A percentile compares a stretch with the other conserved stretches of the same genome.
Evolutionary conservation across 2,329 filamentous ascomycete species (phyloP).

Genomic region (Bipolaris bicolor): DNA sequence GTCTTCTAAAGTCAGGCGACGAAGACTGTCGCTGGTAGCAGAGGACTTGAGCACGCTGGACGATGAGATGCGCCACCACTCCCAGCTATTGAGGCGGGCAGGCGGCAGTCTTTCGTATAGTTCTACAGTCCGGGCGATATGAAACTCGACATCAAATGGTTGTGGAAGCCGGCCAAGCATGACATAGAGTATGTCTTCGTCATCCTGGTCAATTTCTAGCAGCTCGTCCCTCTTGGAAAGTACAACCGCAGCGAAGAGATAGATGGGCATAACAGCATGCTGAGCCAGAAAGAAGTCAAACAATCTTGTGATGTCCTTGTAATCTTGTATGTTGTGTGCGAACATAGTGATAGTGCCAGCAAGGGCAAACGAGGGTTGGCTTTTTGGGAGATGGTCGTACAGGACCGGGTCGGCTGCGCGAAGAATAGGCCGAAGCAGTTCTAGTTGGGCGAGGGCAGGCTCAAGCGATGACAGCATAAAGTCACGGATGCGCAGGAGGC

Average conservation of each 20-base stretch:
- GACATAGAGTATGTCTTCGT: conserved; percentile 87
- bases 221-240: conserved; percentile 80
- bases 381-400: conserved; percentile 74
- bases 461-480: conserved; percentile 93
- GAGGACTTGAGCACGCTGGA: conserved; percentile 88
- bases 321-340: conserved; percentile 91
- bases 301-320: conserved; percentile 83
- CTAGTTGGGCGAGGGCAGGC: conserved; percentile 83
- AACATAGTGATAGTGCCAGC: conserved; percentile 95
- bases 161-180: conserved; percentile 85
- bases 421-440: conserved; percentile 83
- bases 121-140: conserved; percentile 69
- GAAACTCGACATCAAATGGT: conserved; percentile 77
- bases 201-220: conserved; percentile 77
- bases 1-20: conserved; percentile 66
- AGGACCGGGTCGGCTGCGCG: conserved; percentile 73
- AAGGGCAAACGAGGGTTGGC: conserved; percentile 89
- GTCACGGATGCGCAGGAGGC: conserved; percentile 87
- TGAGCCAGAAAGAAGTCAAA: conserved; percentile 91
- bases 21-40: conserved; percentile 57
- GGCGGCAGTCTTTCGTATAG: conserved; percentile 75
- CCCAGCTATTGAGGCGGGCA: conserved; percentile 64
- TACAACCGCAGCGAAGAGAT: conserved; percentile 81
- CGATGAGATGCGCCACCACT: conserved; percentile 74
- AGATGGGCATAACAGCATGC: conserved; percentile 87